Conservation (phyloP, 768 basidiomycete species). For the Phylloporus sp. region DNA sequence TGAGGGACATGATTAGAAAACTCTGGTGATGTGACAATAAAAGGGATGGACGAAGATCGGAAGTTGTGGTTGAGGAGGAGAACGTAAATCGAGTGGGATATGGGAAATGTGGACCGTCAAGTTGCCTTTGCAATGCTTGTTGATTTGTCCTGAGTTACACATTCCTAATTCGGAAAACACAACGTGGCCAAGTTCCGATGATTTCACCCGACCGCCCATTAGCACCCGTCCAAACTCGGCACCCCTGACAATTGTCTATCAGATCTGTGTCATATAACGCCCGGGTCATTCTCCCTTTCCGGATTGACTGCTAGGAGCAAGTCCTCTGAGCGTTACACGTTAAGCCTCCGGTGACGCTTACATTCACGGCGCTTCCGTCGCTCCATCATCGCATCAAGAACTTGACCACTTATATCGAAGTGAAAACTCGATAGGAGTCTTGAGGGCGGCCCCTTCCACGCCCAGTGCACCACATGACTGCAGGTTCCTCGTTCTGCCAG, state of each 20-base stretch:
- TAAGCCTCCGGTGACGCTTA: too few relatives aligned
- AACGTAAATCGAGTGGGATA: conserved; percentile 14
- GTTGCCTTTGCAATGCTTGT: background rate
- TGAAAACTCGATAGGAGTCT: too few relatives aligned
- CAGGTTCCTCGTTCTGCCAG: background rate
- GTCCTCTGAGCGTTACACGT: too few relatives aligned
- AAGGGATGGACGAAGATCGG: conserved; percentile 7
- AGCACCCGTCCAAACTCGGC: background rate
- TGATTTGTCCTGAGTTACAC: conserved; percentile 1
- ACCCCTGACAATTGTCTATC: too few relatives aligned
- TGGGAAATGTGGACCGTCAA: conserved; percentile 14
- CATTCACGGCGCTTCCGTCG: too few relatives aligned
- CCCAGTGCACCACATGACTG: too few relatives aligned
- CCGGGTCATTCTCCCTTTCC: background rate
- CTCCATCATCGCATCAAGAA: background rate
- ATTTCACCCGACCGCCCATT: background rate
- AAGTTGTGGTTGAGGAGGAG: background rate
- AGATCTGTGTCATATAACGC: background rate
- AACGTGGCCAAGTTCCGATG: conserved; percentile 1
- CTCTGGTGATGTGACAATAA: background rate
- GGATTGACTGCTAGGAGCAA: background rate
- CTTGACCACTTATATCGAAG: background rate
- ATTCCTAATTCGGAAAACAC: conserved; percentile 11
- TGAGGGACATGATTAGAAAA: conserved; percentile 28
- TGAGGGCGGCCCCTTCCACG: too few relatives aligned